Percentiles rank a stretch among this genome's conserved stretches.
phyloP scores from a whole-genome alignment of 140 eudicot species.

The Anethum foeniculum region DNA sequence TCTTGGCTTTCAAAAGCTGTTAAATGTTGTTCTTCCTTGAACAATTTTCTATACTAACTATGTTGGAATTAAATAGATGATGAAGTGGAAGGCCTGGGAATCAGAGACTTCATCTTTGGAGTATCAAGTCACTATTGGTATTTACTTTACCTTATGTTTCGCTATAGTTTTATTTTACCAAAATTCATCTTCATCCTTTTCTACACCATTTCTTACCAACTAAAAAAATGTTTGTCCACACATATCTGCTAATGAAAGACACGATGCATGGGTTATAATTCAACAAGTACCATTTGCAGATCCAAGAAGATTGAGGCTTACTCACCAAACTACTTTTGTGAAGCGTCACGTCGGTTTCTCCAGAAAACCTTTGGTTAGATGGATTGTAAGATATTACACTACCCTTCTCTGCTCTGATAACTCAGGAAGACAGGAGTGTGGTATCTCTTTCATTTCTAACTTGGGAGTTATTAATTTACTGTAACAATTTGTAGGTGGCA shows the following conservation, averaged over 20 bases:
- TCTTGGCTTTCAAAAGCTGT: neutral
- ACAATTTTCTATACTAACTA: neutral
- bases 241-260: neutral
- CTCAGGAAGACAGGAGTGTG: neutral
- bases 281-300: conserved; percentile 25
- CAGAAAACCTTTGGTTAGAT: conserved; percentile 52
- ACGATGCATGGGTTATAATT: neutral
- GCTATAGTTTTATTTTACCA: neutral
- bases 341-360: conserved; percentile 58
- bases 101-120: conserved; percentile 65
- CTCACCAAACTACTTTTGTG: conserved; percentile 79
- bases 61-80: conserved; percentile 37
- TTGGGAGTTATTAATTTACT: neutral
- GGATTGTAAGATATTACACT: conserved; percentile 48
- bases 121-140: conserved; percentile 57
- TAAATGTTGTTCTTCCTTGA: neutral
- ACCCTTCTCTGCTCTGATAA: neutral
- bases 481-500: conserved; percentile 36
- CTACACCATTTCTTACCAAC: neutral
- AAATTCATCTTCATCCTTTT: neutral
- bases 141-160: neutral
- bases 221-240: neutral
- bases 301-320: conserved; percentile 65
- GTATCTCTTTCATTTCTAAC: neutral
- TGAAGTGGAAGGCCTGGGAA: conserved; percentile 82